Percentiles rank a stretch among this genome's conserved stretches.
Evolutionary conservation across 257 asterid species (phyloP).

Genomic region (Parsonsia alboflavescens): DNA sequence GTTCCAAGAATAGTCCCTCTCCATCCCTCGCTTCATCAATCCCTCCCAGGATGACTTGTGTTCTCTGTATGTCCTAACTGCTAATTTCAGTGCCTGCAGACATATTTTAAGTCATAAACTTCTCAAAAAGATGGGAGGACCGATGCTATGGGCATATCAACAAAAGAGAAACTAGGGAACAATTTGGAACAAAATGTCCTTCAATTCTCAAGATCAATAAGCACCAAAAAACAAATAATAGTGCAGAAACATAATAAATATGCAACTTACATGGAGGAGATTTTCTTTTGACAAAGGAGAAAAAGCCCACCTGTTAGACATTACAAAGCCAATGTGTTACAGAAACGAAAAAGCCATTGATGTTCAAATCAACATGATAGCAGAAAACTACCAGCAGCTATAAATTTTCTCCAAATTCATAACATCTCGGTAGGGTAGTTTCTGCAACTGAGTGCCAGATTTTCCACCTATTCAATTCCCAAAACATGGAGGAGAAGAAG

Average conservation of each 20-base stretch:
- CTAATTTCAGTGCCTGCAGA: conserved; percentile 56
- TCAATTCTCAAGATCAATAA: no score
- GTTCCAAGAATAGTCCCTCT: conserved; percentile 76
- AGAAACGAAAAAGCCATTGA: background rate
- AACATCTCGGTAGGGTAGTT: background rate
- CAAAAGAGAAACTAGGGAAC: background rate
- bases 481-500: background rate
- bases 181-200: background rate
- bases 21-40: conserved; percentile 87
- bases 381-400: background rate
- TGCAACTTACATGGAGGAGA: conserved; percentile 61
- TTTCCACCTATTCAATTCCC: background rate
- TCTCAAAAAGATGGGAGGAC: background rate
- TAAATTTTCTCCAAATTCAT: background rate
- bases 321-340: conserved; percentile 2
- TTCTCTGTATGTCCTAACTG: conserved; percentile 49
- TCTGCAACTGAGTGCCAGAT: background rate
- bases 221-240: no score
- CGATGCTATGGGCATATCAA: background rate
- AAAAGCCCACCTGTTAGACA: conserved; percentile 80
- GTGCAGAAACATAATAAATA: background rate
- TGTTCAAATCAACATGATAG: background rate
- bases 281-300: conserved; percentile 68
- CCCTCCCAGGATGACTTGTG: conserved; percentile 86
- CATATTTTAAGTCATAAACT: background rate